These are phyloP conservation scores for Platanus orientalis DNA, from an alignment of 164 flowering plant species.

Conservation along the genomic window DNA sequence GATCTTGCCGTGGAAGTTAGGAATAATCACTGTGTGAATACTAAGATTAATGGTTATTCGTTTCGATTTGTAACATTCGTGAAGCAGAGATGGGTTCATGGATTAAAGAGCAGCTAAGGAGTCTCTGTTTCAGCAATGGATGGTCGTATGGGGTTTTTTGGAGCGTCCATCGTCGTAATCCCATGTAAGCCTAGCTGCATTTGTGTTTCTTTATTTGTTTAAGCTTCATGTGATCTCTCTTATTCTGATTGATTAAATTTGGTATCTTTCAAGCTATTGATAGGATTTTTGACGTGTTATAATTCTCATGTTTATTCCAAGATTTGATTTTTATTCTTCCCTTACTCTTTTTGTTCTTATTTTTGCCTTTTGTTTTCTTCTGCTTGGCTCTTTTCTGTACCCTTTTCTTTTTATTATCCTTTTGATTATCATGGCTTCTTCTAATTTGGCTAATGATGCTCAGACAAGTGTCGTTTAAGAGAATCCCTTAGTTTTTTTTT, in stretches of 20 bases:
- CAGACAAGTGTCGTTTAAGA: neutral
- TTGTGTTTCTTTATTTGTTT: neutral
- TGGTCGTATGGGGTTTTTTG: conserved; percentile 82
- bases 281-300: no score
- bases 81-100: conserved; percentile 23
- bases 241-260: neutral
- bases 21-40: neutral
- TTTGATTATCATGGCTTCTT: neutral
- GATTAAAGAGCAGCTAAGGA: conserved; percentile 41
- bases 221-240: neutral
- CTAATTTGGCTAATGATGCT: neutral
- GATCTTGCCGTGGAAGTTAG: conserved; percentile 27
- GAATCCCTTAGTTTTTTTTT: neutral
- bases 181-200: conserved; percentile 44
- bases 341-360: no score
- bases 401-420: neutral
- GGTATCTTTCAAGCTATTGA: no score
- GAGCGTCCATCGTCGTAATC: conserved; percentile 52
- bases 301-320: no score
- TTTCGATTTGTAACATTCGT: neutral
- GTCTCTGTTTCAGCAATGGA: conserved; percentile 53
- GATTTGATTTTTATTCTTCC: no score
- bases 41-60: neutral
- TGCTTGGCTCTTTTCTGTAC: neutral
- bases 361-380: conserved; percentile 6